Evolutionary conservation across 371 early-diverging fungal genomes (phyloP).

Genomic region (Aphelidium insulamus): DNA sequence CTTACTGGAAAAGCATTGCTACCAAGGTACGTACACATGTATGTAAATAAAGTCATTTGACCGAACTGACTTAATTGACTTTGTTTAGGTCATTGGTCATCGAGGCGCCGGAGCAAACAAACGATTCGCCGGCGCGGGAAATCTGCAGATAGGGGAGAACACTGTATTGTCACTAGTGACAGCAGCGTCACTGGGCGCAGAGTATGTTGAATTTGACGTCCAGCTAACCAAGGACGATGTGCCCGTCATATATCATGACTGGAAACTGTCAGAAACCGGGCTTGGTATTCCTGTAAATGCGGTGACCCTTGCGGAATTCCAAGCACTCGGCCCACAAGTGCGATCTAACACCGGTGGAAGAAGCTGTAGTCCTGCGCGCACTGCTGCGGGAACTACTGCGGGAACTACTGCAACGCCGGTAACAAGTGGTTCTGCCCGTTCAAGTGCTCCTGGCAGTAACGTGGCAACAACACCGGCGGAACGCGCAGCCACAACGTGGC

Average conservation of each 20-base stretch:
- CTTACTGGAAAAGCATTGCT: conserved; percentile 35
- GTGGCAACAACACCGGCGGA: too few relatives aligned
- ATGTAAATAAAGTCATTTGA: background rate
- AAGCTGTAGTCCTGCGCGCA: too few relatives aligned
- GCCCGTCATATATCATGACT: conserved; percentile 91
- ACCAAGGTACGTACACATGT: conserved; percentile 17
- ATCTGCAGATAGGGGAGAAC: conserved; percentile 77
- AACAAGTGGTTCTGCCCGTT: too few relatives aligned
- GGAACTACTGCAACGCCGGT: background rate
- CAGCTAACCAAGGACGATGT: conserved; percentile 80
- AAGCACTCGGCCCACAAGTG: too few relatives aligned
- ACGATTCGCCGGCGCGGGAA: conserved; percentile 12
- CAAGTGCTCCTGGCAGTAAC: too few relatives aligned
- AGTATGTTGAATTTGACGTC: conserved; percentile 89
- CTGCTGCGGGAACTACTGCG: background rate
- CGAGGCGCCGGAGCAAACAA: conserved; percentile 84
- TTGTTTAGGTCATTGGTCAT: conserved; percentile 63
- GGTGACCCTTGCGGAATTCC: conserved; percentile 49
- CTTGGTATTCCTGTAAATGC: conserved; percentile 48
- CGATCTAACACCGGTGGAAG: too few relatives aligned
- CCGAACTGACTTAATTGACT: background rate
- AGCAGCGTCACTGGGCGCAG: conserved; percentile 66
- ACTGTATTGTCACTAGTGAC: conserved; percentile 74
- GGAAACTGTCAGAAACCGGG: conserved; percentile 69
- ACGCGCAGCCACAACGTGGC: too few relatives aligned